Evolutionary conservation across 345 rosid genomes (phyloP), one percentile per base, ranked within the genome.

Genomic region (Boechera retrofracta): DNA sequence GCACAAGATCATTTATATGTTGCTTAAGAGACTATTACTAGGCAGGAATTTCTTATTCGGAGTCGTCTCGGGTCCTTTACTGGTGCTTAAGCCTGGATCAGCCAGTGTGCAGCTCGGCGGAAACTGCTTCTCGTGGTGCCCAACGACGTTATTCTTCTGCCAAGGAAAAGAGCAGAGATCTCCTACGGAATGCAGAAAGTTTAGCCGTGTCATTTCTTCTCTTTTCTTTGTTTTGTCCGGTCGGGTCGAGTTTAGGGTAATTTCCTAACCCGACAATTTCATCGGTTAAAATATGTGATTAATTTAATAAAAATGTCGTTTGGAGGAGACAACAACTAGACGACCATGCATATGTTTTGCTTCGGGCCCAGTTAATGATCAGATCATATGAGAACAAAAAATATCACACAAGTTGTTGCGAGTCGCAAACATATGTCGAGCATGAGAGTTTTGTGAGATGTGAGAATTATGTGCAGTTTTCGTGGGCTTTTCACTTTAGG

Each of bases 31-130:
- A 82, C 83, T 94, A 0, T 72, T 94, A n/a, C 84, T 94, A 5
- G 98, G 96, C 1, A 96, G 97, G 24, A 94, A 94, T 77, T 94
- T 86, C 81, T 62, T 94, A 73, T 87, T 80, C 66, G 98, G 98
- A 24, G 83, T 87, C 3, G 87, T 94, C 1, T 97, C 98, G 10
- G 75, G 81, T 26, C 82, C 83, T n/a, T 79, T 94, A 10, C 64
- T 91, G 89, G 75, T 64, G 67, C 78, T 91, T 10, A 82, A 85
- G 73, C 86, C 91, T 36, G 98, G 86, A 3, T 66, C 84, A 15
- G 89, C 80, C 9, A 89, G 86, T 33, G 83, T 91, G 16, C 86
- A 84, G 56, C 72, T 94, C 71, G 85, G 72, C 11, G 90, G 86
- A 6, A 94, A 91, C 49, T 94, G 98, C 83, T 80, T 94, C 77